Evolutionary conservation across 345 rosid genomes (phyloP).

Genomic region (Erodium maritimum): DNA sequence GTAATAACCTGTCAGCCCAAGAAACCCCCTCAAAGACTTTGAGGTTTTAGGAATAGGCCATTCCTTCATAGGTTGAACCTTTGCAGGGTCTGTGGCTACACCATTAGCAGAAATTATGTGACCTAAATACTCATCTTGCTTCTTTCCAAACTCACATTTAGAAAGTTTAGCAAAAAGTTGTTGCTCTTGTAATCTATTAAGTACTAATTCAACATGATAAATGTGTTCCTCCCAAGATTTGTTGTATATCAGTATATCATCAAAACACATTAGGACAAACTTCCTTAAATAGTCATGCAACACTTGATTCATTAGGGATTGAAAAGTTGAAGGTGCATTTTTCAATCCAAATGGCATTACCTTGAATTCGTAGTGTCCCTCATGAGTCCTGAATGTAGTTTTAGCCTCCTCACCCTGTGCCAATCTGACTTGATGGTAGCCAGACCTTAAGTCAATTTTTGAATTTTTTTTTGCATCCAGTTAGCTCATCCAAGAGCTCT

Average conservation of each 20-base stretch:
- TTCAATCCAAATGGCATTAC: too few species aligned
- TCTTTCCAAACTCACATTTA: conserved; percentile 1
- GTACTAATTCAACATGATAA: neutral
- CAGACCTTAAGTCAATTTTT: too few species aligned
- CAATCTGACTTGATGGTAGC: too few species aligned
- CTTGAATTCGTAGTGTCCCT: too few species aligned
- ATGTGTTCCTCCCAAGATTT: neutral
- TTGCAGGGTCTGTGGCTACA: neutral
- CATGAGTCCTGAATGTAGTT: too few species aligned
- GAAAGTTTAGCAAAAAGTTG: neutral
- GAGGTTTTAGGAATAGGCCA: neutral
- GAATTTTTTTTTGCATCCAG: neutral
- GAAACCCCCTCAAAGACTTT: neutral
- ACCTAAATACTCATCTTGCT: conserved; percentile 1
- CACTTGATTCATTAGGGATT: neutral
- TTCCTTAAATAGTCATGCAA: neutral
- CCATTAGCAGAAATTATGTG: neutral
- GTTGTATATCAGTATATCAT: neutral
- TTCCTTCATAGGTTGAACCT: neutral
- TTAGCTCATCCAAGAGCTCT: neutral
- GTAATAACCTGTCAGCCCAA: too few species aligned
- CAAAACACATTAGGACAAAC: neutral
- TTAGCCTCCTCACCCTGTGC: too few species aligned
- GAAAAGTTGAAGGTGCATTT: neutral
- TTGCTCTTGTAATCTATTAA: neutral